Percentiles rank a stretch among this genome's conserved stretches.
phyloP scores from a whole-genome alignment of 441 rosid species.

The Pelargonium citronellum region DNA sequence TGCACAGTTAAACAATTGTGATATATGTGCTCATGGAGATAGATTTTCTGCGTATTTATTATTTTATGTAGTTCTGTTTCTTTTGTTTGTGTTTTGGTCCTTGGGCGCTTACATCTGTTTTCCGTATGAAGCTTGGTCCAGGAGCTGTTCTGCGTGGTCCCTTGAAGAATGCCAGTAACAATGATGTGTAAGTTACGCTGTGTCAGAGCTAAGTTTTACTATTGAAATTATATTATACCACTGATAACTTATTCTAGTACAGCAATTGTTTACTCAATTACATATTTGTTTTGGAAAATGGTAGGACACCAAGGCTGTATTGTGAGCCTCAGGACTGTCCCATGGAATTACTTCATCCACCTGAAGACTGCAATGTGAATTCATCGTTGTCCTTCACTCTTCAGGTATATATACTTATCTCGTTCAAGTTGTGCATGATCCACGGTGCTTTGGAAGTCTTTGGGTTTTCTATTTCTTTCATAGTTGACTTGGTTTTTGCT shows the following conservation, averaged over 20 bases:
- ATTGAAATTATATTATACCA: not conserved
- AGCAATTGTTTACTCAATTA: slow-evolving; percentile 15
- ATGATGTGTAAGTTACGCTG: slow-evolving; percentile 58
- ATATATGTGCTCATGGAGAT: not conserved
- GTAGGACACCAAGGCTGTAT: slow-evolving; percentile 63
- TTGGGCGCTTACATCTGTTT: not conserved
- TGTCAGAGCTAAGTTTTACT: not conserved
- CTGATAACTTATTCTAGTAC: not conserved
- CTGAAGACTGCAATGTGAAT: slow-evolving; percentile 88
- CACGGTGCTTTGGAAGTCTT: slow-evolving; percentile 16
- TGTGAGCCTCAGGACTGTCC: slow-evolving; percentile 83
- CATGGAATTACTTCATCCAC: slow-evolving; percentile 75
- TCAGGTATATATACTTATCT: slow-evolving; percentile 50
- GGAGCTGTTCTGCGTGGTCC: slow-evolving; percentile 76
- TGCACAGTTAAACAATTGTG: not conserved
- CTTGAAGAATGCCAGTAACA: slow-evolving; percentile 61
- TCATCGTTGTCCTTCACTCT: slow-evolving; percentile 80
- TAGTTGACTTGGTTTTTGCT: slow-evolving; percentile 20
- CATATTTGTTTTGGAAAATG: slow-evolving; percentile 25
- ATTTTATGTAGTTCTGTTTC: not conserved
- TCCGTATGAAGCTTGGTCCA: slow-evolving; percentile 62
- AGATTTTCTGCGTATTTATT: not conserved
- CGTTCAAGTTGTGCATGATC: slow-evolving; percentile 23
- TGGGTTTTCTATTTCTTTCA: slow-evolving; percentile 22
- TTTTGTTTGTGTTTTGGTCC: not conserved